A percentile compares a stretch with the other conserved stretches of the same genome.
These are phyloP conservation scores for Dendrothele bispora DNA, from an alignment of 768 basidiomycete genomes.

Conservation along the genomic window DNA sequence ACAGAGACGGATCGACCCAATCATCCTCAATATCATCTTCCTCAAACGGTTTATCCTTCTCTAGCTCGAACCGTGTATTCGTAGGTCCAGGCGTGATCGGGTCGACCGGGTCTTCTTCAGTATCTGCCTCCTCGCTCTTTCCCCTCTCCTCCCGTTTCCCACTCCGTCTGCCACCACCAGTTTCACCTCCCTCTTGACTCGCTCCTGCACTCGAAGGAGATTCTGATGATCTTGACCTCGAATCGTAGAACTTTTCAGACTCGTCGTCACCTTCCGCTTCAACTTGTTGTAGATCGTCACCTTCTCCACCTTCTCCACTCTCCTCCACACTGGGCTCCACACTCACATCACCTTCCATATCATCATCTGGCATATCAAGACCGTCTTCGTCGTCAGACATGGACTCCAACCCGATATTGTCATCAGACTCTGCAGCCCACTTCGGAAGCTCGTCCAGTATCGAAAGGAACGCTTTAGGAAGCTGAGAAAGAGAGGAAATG, in stretches of 20 bases:
- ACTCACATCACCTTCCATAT: constrained; percentile 16
- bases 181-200: constrained; percentile 19
- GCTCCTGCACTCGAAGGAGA: constrained; percentile 40
- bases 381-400: constrained; percentile 60
- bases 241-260: too few relatives aligned
- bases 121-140: constrained; percentile 59
- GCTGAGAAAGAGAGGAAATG: constrained; percentile 27
- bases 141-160: too few relatives aligned
- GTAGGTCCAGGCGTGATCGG: constrained; percentile 69
- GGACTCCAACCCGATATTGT: constrained; percentile 76
- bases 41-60: constrained; percentile 10
- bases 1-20: constrained; percentile 70
- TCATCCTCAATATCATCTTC: constrained; percentile 49
- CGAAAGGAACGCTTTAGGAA: constrained; percentile 76
- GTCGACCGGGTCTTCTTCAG: constrained; percentile 70
- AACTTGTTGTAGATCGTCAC: constrained; percentile 40
- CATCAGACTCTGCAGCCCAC: constrained; percentile 78
- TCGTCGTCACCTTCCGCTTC: too few relatives aligned
- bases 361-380: constrained; percentile 14
- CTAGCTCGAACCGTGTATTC: constrained; percentile 31
- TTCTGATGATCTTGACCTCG: constrained; percentile 41
- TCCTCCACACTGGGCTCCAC: constrained; percentile 17
- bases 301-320: constrained; percentile 28
- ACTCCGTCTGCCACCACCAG: constrained; percentile 26
- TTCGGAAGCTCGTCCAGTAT: constrained; percentile 86